Evolutionary conservation across 805 yeast species (phyloP), one percentile per base, ranked within the genome.

Genomic region (Ogataea kodamae): DNA sequence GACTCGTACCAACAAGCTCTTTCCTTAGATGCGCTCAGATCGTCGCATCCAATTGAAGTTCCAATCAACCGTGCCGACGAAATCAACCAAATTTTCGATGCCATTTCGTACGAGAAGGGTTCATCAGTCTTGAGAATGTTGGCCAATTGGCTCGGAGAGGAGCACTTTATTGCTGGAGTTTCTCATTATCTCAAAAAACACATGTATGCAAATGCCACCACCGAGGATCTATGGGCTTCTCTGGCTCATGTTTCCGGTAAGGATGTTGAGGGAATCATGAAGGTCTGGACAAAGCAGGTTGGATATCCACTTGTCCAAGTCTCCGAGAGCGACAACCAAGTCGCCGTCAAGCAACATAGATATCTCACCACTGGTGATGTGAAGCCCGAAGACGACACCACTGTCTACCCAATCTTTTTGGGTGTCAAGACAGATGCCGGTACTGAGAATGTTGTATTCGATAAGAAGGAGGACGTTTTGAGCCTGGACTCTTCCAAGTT

Each of bases 41-140:
- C 72, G 42, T 80, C 90, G 10, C 95, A 86, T 57, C 90, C 95
- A 10, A 78, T 85, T 44, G 84, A 83, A 60, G 94, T 85, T n/a
- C 85, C 87, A 5, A 85, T 86, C n/a, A 60, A 71, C 46, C 78
- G 80, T 50, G 90, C 90, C 6, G 76, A 78, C 46, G 90, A 85
- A 52, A 80, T 85, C 39, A 81, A 81, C 52, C 90, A 85, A 64
- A 77, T 84, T 18, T 85, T 85, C 52, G 95, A 85, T 54, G 81
- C 81, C 24, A 85, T 85, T 39, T 83, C 94, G 5, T 85, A 85
- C 59, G 67, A 78, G 45, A 85, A 85, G 64, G 95, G 95, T 34
- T 81, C 88, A 4, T 77, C 90, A 17, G 71, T 81, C 10, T 72
- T 85, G 42, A 69, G 78, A 55, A 85, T 85, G 95, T 65, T 84